Evolutionary conservation across 306 rosid species (phyloP).

Genomic region (Prinsepia uniflora): DNA sequence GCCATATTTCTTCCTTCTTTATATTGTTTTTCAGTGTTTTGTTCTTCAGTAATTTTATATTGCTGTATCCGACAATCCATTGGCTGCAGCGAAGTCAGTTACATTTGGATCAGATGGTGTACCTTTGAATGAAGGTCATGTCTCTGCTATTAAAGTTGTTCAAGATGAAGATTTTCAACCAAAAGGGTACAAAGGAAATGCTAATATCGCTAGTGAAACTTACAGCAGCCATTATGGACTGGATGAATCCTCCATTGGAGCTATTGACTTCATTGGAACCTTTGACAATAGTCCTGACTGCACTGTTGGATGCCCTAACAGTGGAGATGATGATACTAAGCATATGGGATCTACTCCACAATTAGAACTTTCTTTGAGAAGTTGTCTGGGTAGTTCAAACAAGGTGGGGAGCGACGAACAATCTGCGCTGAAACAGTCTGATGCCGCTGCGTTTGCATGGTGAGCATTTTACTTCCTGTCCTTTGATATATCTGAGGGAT

Average conservation of each 20-base stretch:
- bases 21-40: not conserved
- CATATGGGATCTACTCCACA: conserved; percentile 39
- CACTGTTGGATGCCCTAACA: conserved; percentile 26
- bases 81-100: conserved; percentile 47
- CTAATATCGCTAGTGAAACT: conserved; percentile 29
- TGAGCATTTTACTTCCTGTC: conserved; percentile 28
- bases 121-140: conserved; percentile 29
- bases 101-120: conserved; percentile 33
- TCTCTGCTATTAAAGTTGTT: conserved; percentile 23
- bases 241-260: conserved; percentile 44
- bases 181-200: conserved; percentile 31
- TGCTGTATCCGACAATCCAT: conserved; percentile 19
- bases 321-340: conserved; percentile 28
- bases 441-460: conserved; percentile 70
- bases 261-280: conserved; percentile 62
- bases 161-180: conserved; percentile 27
- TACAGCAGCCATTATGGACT: conserved; percentile 28
- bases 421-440: conserved; percentile 49
- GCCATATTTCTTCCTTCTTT: conserved; percentile 15
- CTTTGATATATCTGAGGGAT: not conserved
- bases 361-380: conserved; percentile 56
- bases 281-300: conserved; percentile 39
- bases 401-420: conserved; percentile 38
- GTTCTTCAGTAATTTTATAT: not conserved
- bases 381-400: conserved; percentile 31